Percentiles rank a stretch among this genome's conserved stretches.
phyloP scores from a whole-genome alignment of 208 protist genomes.

The Naegleria gruberi region DNA sequence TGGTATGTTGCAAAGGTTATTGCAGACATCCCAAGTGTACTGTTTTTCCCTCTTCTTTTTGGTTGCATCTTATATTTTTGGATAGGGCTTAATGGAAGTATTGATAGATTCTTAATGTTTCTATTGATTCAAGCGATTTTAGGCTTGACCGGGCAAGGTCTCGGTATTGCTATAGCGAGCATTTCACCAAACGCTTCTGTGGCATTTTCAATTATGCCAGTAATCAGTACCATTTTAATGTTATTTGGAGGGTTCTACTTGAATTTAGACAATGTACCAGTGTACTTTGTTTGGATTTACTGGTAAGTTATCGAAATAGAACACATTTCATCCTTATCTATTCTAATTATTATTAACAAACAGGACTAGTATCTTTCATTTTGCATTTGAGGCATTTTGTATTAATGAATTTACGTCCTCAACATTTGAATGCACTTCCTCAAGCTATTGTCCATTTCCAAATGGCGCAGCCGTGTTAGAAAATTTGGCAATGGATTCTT shows the following conservation, averaged over 20 bases:
- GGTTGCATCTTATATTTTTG: neutral
- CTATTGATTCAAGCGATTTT: neutral
- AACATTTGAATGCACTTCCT: neutral
- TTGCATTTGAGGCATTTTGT: neutral
- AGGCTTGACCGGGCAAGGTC: neutral
- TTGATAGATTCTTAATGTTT: conserved; percentile 17
- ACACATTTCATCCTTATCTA: no score
- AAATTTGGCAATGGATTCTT: neutral
- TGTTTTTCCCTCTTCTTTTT: neutral
- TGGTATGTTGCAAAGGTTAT: neutral
- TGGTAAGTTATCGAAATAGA: no score
- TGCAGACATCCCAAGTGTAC: neutral
- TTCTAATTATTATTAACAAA: no score
- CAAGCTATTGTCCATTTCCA: neutral
- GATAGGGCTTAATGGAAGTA: neutral
- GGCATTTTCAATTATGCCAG: neutral
- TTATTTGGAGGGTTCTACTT: conserved; percentile 32
- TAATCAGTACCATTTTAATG: neutral
- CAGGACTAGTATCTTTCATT: neutral
- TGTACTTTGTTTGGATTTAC: conserved; percentile 16
- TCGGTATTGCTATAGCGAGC: neutral
- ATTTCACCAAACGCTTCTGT: neutral
- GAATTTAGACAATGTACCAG: conserved; percentile 3
- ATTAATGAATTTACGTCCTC: neutral
- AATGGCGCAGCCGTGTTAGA: neutral